Evolutionary conservation across 2,329 filamentous ascomycete species (phyloP).

Genomic region (Arthrocladium fulminans): DNA sequence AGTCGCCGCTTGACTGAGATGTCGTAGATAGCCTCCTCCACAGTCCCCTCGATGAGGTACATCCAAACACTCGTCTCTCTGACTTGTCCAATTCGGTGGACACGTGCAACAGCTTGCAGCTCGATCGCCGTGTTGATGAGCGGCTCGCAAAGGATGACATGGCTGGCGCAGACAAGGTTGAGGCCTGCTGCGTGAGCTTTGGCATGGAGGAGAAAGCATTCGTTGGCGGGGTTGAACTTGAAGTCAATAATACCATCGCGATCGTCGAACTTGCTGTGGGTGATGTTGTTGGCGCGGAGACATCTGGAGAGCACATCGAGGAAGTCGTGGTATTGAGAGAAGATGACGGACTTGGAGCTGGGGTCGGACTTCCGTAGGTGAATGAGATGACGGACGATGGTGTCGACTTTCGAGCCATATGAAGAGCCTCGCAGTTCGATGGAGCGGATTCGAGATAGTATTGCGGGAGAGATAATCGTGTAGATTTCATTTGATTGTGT

Average conservation of each 20-base stretch:
- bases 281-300: conserved; percentile 63
- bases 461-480: conserved; percentile 60
- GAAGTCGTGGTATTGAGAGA: conserved; percentile 82
- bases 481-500: conserved; percentile 54
- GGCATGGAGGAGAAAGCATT: conserved; percentile 84
- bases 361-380: conserved; percentile 80
- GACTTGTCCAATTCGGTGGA: conserved; percentile 87
- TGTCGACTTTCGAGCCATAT: conserved; percentile 88
- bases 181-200: conserved; percentile 80
- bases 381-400: conserved; percentile 66
- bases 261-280: conserved; percentile 60
- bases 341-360: conserved; percentile 85
- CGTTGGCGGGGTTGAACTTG: conserved; percentile 60
- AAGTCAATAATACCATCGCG: conserved; percentile 65
- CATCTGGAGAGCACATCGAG: conserved; percentile 63
- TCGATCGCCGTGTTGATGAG: conserved; percentile 89
- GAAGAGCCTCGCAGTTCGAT: conserved; percentile 60
- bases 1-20: conserved; percentile 71
- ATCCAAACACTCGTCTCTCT: conserved; percentile 89
- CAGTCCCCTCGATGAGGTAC: conserved; percentile 81
- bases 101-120: conserved; percentile 86
- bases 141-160: conserved; percentile 91
- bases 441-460: conserved; percentile 70
- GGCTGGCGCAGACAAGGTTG: conserved; percentile 84
- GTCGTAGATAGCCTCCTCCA: conserved; percentile 86